These are phyloP conservation scores for Beauveria australis DNA, from an alignment of 2,329 filamentous ascomycete genomes.

Conservation along the genomic window DNA sequence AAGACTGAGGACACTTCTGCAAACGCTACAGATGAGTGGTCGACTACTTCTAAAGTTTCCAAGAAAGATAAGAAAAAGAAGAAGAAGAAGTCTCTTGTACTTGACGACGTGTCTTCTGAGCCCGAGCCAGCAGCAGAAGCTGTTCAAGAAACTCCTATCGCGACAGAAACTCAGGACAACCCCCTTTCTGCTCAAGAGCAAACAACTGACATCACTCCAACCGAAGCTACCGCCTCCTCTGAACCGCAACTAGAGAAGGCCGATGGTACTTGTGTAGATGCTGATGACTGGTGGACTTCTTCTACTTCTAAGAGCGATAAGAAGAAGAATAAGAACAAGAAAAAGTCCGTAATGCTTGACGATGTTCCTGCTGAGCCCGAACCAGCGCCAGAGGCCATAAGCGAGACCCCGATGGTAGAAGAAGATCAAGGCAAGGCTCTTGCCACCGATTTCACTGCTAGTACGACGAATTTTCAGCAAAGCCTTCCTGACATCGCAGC, in stretches of 20 bases:
- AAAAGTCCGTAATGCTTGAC: background rate
- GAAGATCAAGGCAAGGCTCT: background rate
- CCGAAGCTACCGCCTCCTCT: background rate
- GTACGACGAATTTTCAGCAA: no score
- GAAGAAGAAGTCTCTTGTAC: slow-evolving; percentile 4
- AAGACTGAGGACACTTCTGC: background rate
- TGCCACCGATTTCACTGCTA: background rate
- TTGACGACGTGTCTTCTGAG: slow-evolving; percentile 10
- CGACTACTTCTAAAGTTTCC: slow-evolving; percentile 2
- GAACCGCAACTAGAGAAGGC: background rate
- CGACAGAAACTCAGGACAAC: background rate
- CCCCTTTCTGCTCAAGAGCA: background rate
- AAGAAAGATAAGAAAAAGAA: slow-evolving; percentile 21
- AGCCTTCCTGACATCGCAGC: background rate
- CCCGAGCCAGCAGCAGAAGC: background rate
- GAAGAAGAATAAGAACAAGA: slow-evolving; percentile 20
- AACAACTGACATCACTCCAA: background rate
- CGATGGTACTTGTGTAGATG: background rate
- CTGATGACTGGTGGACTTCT: slow-evolving; percentile 12
- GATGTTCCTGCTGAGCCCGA: background rate
- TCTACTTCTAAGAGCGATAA: slow-evolving; percentile 25
- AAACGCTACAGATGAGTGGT: slow-evolving; percentile 9
- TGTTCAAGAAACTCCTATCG: background rate
- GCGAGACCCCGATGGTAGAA: background rate
- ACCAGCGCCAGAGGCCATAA: background rate